Percentiles rank a stretch among this genome's conserved stretches.
phyloP scores from a whole-genome alignment of 2,329 filamentous ascomycete species.

The Sporothrix humicola region DNA sequence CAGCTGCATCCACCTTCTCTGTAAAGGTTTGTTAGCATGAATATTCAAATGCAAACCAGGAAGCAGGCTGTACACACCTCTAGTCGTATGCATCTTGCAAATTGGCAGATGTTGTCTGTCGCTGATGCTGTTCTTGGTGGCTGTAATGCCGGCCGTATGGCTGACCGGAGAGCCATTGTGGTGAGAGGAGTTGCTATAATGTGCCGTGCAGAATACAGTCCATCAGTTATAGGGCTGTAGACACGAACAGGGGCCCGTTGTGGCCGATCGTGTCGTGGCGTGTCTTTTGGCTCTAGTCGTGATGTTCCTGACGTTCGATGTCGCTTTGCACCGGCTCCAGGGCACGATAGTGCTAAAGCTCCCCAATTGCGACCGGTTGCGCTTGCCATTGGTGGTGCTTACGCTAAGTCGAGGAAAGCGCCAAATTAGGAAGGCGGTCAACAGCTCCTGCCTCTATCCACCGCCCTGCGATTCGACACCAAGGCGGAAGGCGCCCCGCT shows the following conservation, averaged over 20 bases:
- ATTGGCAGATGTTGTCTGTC: background rate
- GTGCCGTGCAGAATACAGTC: too few species aligned
- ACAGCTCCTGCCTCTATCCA: background rate
- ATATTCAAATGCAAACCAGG: background rate
- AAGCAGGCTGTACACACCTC: background rate
- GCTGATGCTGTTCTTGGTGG: background rate
- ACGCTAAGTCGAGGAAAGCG: background rate
- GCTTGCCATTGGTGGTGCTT: background rate
- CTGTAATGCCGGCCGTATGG: constrained; percentile 4
- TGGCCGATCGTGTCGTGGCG: background rate
- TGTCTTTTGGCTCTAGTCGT: background rate
- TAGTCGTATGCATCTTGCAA: constrained; percentile 7
- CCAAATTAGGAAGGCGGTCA: constrained; percentile 37
- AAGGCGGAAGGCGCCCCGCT: constrained; percentile 21
- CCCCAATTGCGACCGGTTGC: background rate
- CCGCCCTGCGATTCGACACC: constrained; percentile 17
- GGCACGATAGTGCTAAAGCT: background rate
- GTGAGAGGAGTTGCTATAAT: background rate
- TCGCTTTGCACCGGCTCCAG: constrained; percentile 17
- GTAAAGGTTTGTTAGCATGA: background rate
- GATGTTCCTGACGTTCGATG: background rate
- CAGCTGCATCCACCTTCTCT: constrained; percentile 36
- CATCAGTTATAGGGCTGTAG: background rate
- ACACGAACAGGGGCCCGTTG: background rate
- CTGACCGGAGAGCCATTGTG: constrained; percentile 15